These are phyloP conservation scores for Paxillus ammoniavirescens DNA, from an alignment of 768 basidiomycete species.

Conservation along the genomic window DNA sequence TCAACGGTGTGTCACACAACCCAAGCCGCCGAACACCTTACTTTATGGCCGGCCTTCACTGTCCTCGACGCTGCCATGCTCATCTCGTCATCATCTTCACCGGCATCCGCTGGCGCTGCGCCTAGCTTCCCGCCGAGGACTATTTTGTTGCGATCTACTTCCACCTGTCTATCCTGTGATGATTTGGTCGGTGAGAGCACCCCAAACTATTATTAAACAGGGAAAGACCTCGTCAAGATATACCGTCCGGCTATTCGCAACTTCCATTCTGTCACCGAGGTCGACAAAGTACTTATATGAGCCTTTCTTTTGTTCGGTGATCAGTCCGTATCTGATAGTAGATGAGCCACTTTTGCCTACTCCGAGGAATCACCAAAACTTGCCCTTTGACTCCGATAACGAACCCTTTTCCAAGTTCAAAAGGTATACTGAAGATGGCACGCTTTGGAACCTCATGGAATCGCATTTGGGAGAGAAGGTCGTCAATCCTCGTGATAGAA, in stretches of 20 bases:
- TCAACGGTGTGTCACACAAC: background rate
- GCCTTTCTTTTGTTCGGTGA: slow-evolving; percentile 87
- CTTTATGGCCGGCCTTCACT: slow-evolving; percentile 54
- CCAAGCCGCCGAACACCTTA: slow-evolving; percentile 20
- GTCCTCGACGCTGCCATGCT: slow-evolving; percentile 37
- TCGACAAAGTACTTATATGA: slow-evolving; percentile 81
- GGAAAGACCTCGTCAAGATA: slow-evolving; percentile 67
- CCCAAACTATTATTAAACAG: background rate
- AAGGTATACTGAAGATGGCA: slow-evolving; percentile 76
- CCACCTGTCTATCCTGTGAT: slow-evolving; percentile 27
- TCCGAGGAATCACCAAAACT: slow-evolving; percentile 21
- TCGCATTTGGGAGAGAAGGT: slow-evolving; percentile 76
- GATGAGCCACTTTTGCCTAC: slow-evolving; percentile 1
- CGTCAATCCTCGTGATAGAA: slow-evolving; percentile 75
- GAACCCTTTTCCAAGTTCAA: slow-evolving; percentile 73
- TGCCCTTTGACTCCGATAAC: slow-evolving; percentile 83
- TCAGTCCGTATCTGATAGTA: slow-evolving; percentile 70
- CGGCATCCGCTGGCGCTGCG: slow-evolving; percentile 26
- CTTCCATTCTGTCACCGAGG: slow-evolving; percentile 73
- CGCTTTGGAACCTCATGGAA: slow-evolving; percentile 84
- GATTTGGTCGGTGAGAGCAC: slow-evolving; percentile 6
- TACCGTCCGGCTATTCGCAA: slow-evolving; percentile 64
- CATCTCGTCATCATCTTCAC: slow-evolving; percentile 38
- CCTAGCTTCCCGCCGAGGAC: slow-evolving; percentile 38
- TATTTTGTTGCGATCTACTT: slow-evolving; percentile 25